Evolutionary conservation across 768 basidiomycete species (phyloP), one percentile per base, ranked within the genome.

Genomic region (Kwoniella mangroviensis): DNA sequence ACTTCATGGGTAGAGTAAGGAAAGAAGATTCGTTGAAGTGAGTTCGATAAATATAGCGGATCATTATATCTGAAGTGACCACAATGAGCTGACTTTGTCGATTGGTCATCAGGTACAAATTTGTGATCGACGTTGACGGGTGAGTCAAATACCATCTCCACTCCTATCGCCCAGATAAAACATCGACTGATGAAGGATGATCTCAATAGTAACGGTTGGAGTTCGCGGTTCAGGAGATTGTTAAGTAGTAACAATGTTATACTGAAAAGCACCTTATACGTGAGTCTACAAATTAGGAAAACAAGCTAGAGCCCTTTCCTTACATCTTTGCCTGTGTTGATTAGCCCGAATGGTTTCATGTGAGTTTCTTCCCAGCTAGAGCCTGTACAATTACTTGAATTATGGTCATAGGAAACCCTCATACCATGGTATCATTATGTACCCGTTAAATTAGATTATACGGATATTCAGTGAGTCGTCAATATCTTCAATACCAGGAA

Each of bases 371-470:
- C 7, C 21, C 28, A 13, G 62, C 7, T 63, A 53, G 15, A 19
- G 42, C 41, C 24, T 42, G 63, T 42, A 40, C 45, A 41, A 4
- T 15, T 64, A n/a, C 3, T 22, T 26, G 26, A 26, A 41, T 43
- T 42, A 1, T 40, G 17, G 34, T n/a, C 34, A 40, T 63, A 79
- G 72, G 76, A 73, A 22, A 54, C 72, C n/a, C 67, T 81, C 15
- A 75, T 79, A 26, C 80, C 78, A 22, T 79, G 80, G 80, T 79
- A 81, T 63, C 80, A 81, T 60, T 81, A 81, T 65, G 79, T 81
- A 7, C 80, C 80, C 0, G 43, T 79, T n/a, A 74, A 79, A 52
- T 26, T 81, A 11, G 79, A 81, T 53, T 81, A 81, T 66, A 77
- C 80, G 2, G 80, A 81, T 69, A 72, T 81, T 22, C 77, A 79